Percentiles rank a stretch among this genome's conserved stretches.
These are phyloP conservation scores for Strigomonas culicis DNA, from an alignment of 208 protist species.

Conservation along the genomic window DNA sequence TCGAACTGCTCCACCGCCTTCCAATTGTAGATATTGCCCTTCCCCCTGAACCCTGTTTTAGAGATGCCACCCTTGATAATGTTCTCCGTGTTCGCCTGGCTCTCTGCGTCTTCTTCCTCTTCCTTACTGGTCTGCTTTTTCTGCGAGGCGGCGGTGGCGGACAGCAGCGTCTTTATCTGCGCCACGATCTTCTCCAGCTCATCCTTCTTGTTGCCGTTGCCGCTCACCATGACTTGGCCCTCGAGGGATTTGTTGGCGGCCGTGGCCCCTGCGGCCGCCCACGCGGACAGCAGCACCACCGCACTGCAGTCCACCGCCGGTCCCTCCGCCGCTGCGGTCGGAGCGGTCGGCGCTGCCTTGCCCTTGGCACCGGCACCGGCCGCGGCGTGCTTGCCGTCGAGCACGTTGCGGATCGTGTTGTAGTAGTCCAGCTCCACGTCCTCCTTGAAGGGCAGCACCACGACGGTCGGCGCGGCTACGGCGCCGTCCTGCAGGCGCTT, in stretches of 20 bases:
- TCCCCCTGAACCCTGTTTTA: constrained; percentile 71
- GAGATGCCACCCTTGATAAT: constrained; percentile 69
- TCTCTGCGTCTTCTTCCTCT: too few relatives aligned
- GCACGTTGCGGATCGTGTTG: background rate
- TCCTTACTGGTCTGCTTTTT: too few relatives aligned
- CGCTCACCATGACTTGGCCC: constrained; percentile 68
- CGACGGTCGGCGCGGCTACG: background rate
- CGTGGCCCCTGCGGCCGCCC: constrained; percentile 24
- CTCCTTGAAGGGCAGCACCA: background rate
- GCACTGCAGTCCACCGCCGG: constrained; percentile 25
- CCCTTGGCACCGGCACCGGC: too few relatives aligned
- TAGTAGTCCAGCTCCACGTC: constrained; percentile 21
- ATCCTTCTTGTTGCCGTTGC: constrained; percentile 27
- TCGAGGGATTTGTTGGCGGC: background rate
- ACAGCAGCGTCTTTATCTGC: constrained; percentile 32
- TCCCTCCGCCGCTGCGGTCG: constrained; percentile 70
- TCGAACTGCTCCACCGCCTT: constrained; percentile 28
- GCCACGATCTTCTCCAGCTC: constrained; percentile 31
- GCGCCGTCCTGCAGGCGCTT: background rate
- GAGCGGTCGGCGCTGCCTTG: too few relatives aligned
- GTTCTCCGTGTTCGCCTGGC: background rate
- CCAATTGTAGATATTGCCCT: constrained; percentile 66
- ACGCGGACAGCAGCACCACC: constrained; percentile 54
- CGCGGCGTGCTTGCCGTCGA: background rate
- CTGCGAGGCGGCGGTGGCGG: too few relatives aligned